A percentile compares a stretch with the other conserved stretches of the same genome.
Evolutionary conservation across 2,329 filamentous ascomycete species (phyloP).

Genomic region (Stemphylium vesicarium): DNA sequence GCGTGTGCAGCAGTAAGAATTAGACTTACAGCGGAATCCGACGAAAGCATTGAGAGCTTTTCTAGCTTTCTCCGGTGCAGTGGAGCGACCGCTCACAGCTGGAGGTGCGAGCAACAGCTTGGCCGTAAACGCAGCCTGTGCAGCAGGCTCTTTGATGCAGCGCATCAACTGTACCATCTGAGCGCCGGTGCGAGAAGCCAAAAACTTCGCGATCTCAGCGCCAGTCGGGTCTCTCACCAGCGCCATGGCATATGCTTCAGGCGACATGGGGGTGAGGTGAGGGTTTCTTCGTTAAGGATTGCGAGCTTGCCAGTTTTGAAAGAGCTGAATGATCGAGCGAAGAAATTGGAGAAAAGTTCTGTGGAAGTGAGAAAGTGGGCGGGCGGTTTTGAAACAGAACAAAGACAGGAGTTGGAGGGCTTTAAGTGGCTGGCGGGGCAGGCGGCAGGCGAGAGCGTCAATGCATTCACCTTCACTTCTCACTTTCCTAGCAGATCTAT

Average conservation of each 20-base stretch:
- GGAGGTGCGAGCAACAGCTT: conserved; percentile 11
- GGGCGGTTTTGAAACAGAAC: conserved; percentile 1
- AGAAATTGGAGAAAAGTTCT: not conserved
- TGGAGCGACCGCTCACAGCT: not conserved
- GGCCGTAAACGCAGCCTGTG: conserved; percentile 22
- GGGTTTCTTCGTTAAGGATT: not conserved
- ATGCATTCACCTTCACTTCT: conserved; percentile 7
- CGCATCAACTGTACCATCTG: conserved; percentile 27
- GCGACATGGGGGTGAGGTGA: not conserved
- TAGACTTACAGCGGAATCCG: conserved; percentile 43
- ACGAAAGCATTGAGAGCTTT: conserved; percentile 48
- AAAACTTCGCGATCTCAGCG: conserved; percentile 22
- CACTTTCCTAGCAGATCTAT: not conserved
- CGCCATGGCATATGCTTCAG: not conserved
- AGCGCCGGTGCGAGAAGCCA: conserved; percentile 18
- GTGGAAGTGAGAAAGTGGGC: not conserved
- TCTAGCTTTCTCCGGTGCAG: conserved; percentile 20
- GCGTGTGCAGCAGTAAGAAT: not conserved
- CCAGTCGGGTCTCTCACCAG: conserved; percentile 15
- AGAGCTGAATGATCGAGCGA: not conserved
- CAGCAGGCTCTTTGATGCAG: conserved; percentile 17
- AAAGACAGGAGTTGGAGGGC: not conserved
- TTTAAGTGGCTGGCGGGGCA: conserved; percentile 4
- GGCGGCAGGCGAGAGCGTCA: conserved; percentile 1
- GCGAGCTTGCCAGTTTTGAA: not conserved